Percentiles rank a stretch among this genome's conserved stretches.
phyloP scores from a whole-genome alignment of 176 grass and related monocot species.

The Panicum miliaceum region DNA sequence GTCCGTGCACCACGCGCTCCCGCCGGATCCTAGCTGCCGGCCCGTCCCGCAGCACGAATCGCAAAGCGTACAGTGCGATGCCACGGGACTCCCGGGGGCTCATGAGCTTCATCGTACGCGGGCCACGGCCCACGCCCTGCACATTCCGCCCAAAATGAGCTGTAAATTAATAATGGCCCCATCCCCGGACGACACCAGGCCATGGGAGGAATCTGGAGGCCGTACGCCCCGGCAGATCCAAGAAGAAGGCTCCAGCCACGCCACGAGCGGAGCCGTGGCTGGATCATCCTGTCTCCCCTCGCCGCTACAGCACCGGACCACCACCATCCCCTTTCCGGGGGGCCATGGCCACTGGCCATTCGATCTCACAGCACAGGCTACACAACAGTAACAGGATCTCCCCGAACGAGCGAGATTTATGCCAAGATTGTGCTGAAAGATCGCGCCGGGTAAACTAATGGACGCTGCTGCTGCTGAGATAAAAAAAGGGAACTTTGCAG shows the following conservation, averaged over 20 bases:
- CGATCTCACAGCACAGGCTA: not conserved
- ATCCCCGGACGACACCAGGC: not conserved
- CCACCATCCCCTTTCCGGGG: too few relatives aligned
- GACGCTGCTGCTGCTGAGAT: not conserved
- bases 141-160: not conserved
- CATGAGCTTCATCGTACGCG: not conserved
- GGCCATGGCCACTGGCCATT: not conserved
- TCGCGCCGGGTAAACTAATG: not conserved
- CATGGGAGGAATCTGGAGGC: not conserved
- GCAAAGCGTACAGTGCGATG: not conserved
- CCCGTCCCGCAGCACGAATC: not conserved
- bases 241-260: not conserved
- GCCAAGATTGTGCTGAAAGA: not conserved
- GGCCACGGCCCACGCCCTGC: not conserved
- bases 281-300: not conserved
- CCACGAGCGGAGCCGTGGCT: not conserved
- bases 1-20: not conserved
- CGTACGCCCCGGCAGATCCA: slow-evolving; percentile 3
- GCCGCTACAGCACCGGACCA: not conserved
- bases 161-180: not conserved
- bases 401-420: not conserved
- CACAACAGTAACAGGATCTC: not conserved
- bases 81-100: not conserved
- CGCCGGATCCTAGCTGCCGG: not conserved
- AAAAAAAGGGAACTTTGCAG: not conserved